Conservation (phyloP, 768 basidiomycete genomes). For the Lactifluus volemus region DNA sequence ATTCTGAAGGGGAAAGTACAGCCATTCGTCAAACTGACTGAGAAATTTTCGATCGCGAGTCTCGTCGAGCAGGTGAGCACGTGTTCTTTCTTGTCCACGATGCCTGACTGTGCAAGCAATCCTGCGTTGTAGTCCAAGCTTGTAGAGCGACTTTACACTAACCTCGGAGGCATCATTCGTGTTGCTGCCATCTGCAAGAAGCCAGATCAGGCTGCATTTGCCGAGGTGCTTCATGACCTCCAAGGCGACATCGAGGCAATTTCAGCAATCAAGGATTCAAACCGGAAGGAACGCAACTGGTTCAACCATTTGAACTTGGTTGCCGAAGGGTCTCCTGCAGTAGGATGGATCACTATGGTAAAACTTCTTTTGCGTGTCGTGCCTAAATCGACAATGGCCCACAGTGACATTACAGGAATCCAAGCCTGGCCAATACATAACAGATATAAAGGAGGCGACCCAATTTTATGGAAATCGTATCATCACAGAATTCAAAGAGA, state of each 20-base stretch:
- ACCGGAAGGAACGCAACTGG: conserved; percentile 74
- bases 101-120: background rate
- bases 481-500: conserved; percentile 88
- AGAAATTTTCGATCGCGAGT: conserved; percentile 54
- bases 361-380: background rate
- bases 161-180: conserved; percentile 60
- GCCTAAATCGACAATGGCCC: background rate
- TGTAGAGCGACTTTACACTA: conserved; percentile 56
- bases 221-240: conserved; percentile 55
- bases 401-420: conserved; percentile 36
- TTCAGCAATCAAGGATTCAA: conserved; percentile 73
- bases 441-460: conserved; percentile 76
- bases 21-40: conserved; percentile 65
- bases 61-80: conserved; percentile 70
- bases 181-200: conserved; percentile 69
- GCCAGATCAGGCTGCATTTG: conserved; percentile 55
- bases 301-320: conserved; percentile 70
- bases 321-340: conserved; percentile 70
- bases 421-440: conserved; percentile 74
- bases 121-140: conserved; percentile 47
- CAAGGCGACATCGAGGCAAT: conserved; percentile 66
- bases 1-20: conserved; percentile 68
- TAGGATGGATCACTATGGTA: conserved; percentile 86
- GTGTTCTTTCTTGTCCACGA: background rate
- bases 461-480: conserved; percentile 86